Base-by-base conservation (phyloP, 805 yeast species). In the Sugiyamaella valdiviana region DNA sequence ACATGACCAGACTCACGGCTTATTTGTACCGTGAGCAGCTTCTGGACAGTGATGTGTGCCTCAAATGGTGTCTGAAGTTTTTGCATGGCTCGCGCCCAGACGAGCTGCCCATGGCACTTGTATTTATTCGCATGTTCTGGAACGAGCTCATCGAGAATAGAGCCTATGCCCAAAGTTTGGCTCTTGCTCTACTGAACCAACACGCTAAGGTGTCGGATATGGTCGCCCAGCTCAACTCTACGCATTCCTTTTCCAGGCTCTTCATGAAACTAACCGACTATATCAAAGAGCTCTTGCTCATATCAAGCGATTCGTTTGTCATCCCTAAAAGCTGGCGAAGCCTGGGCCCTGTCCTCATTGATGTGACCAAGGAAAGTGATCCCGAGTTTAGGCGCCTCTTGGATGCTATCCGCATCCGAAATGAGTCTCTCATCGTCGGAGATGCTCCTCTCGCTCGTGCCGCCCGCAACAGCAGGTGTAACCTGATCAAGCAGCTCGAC, bases 71-170 rank as follows among this genome's bases (percentile, higher is more conserved):
- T 1, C 74, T 83, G 5, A 72, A 74, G 32, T 78, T 75, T 55
- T 67, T 86, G 44, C 71, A 67, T 17, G 63, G 57, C 39, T 63
- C 72, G 16, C 56, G 61, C 22, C 59, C 63, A 12, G 71, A 66
- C 48, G 69, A 71, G 47, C 53, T 77, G 5, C 80, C 82, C 0
- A 56, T 76, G 19, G 60, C 73, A 0, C 66, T 79, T 17, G 72
- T 85, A 2, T 67, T 85, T 2, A 62, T 84, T 5, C 75, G 79
- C 51, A 69, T 82, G 20, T 84, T 85, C 57, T 89, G 96, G 96
- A 69, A 70, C 46, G 84, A 82, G 44, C 65, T 87, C 1, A 64
- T 80, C 2, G 68, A 71, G 36, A 60, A 68, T 3, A 86, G 82
- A 40, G 76, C 75, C 54, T 62, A 83, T 17, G 73, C 85, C 21